A percentile compares a stretch with the other conserved stretches of the same genome.
phyloP scores from a whole-genome alignment of 2,329 filamentous ascomycete species.

The Cladosporium phlei region DNA sequence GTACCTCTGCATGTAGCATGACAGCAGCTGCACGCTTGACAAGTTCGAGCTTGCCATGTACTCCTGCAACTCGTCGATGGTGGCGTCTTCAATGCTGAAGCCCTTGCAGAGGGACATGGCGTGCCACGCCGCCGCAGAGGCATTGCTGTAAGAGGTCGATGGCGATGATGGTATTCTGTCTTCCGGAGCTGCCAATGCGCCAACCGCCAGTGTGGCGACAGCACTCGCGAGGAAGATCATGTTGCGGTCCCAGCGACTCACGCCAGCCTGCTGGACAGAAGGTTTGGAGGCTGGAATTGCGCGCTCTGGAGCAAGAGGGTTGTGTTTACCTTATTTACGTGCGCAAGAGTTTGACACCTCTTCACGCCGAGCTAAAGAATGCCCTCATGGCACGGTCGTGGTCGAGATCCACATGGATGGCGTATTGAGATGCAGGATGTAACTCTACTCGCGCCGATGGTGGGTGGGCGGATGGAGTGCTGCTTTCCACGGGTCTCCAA shows the following conservation, averaged over 20 bases:
- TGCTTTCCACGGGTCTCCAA: too few species aligned
- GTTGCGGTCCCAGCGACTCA: neutral
- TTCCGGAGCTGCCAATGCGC: neutral
- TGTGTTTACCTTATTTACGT: too few species aligned
- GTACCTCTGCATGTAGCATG: constrained; percentile 59
- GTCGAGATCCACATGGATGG: neutral
- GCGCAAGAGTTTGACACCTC: neutral
- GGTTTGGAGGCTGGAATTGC: constrained; percentile 1
- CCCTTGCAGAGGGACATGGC: constrained; percentile 58
- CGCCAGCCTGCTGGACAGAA: neutral
- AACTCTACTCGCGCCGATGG: constrained; percentile 4
- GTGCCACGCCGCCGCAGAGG: neutral
- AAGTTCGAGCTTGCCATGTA: constrained; percentile 52
- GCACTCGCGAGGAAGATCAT: neutral
- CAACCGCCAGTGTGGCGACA: neutral
- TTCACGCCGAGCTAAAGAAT: neutral
- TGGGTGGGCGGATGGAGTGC: too few species aligned
- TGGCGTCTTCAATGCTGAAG: constrained; percentile 62
- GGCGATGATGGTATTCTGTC: neutral
- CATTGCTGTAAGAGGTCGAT: neutral
- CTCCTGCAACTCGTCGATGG: constrained; percentile 62
- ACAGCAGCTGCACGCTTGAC: constrained; percentile 54
- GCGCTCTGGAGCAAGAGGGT: neutral
- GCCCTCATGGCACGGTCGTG: constrained; percentile 8
- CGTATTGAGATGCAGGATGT: constrained; percentile 1